Evolutionary conservation across 2,329 filamentous ascomycete species (phyloP).

Genomic region (Arthrobotrys entomopaga): DNA sequence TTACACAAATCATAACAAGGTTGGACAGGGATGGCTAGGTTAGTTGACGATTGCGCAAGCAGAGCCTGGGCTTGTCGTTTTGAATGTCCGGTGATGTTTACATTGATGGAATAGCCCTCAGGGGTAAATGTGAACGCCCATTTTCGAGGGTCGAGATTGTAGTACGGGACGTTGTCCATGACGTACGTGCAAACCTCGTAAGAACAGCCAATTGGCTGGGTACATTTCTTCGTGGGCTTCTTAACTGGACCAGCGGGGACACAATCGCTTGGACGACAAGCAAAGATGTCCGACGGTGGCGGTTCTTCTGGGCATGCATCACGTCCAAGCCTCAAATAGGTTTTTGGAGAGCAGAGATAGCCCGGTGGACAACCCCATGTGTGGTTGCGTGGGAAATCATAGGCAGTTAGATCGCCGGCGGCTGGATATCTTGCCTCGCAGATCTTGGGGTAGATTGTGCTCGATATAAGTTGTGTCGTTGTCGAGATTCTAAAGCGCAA

Average conservation of each 20-base stretch:
- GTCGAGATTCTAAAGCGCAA: slow-evolving; percentile 11
- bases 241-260: slow-evolving; percentile 33
- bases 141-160: slow-evolving; percentile 41
- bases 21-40: slow-evolving; percentile 40
- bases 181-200: slow-evolving; percentile 42
- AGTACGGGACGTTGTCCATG: slow-evolving; percentile 42
- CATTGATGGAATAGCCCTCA: slow-evolving; percentile 33
- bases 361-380: slow-evolving; percentile 53
- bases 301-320: slow-evolving; percentile 44
- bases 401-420: slow-evolving; percentile 32
- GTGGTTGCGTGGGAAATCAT: slow-evolving; percentile 43
- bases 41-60: slow-evolving; percentile 38
- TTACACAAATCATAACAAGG: slow-evolving; percentile 50
- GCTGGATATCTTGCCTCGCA: slow-evolving; percentile 50
- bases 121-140: slow-evolving; percentile 41
- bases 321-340: slow-evolving; percentile 25
- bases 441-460: slow-evolving; percentile 39
- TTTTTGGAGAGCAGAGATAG: slow-evolving; percentile 37
- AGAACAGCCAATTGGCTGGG: slow-evolving; percentile 6
- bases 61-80: slow-evolving; percentile 50
- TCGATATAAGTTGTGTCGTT: slow-evolving; percentile 21
- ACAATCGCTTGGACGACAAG: slow-evolving; percentile 40
- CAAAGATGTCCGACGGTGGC: slow-evolving; percentile 45
- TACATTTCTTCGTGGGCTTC: slow-evolving; percentile 36
- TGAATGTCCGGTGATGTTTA: slow-evolving; percentile 13